Evolutionary conservation across 2,329 filamentous ascomycete species (phyloP).

Genomic region (Aspergillus phoenicis): DNA sequence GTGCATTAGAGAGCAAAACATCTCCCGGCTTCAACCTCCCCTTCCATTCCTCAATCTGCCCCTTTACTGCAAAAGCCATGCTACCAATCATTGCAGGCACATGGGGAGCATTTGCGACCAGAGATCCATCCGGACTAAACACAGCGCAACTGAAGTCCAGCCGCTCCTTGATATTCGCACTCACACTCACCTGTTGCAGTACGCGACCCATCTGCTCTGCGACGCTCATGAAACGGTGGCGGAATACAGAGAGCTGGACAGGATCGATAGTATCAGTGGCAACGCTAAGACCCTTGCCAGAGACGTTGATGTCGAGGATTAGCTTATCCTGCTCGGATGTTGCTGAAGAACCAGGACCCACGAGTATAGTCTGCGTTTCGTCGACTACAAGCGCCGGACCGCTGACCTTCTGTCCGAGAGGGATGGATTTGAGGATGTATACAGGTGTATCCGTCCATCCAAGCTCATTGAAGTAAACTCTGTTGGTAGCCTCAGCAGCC

Average conservation of each 20-base stretch:
- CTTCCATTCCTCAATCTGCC: slow-evolving; percentile 70
- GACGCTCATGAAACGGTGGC: slow-evolving; percentile 82
- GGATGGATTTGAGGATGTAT: not conserved
- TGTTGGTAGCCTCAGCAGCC: not conserved
- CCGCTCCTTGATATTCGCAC: slow-evolving; percentile 78
- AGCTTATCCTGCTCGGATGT: slow-evolving; percentile 42
- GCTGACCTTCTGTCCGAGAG: not conserved
- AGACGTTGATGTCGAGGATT: slow-evolving; percentile 37
- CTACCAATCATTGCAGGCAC: slow-evolving; percentile 77
- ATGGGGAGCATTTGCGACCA: slow-evolving; percentile 69
- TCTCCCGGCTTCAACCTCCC: slow-evolving; percentile 74
- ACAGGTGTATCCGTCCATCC: not conserved
- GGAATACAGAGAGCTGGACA: slow-evolving; percentile 76
- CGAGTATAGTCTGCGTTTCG: slow-evolving; percentile 52
- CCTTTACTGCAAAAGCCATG: slow-evolving; percentile 76
- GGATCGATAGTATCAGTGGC: slow-evolving; percentile 58
- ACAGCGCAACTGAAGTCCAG: slow-evolving; percentile 80
- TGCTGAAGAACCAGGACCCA: slow-evolving; percentile 42
- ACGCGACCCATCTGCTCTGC: slow-evolving; percentile 82
- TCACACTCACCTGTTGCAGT: slow-evolving; percentile 75
- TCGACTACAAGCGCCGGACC: slow-evolving; percentile 38
- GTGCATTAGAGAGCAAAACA: slow-evolving; percentile 67
- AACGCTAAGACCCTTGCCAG: not conserved
- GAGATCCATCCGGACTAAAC: slow-evolving; percentile 62
- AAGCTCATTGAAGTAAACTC: not conserved